phyloP scores from a whole-genome alignment of 108 stramenopile species.

The Mayamaea pseudoterrestris region DNA sequence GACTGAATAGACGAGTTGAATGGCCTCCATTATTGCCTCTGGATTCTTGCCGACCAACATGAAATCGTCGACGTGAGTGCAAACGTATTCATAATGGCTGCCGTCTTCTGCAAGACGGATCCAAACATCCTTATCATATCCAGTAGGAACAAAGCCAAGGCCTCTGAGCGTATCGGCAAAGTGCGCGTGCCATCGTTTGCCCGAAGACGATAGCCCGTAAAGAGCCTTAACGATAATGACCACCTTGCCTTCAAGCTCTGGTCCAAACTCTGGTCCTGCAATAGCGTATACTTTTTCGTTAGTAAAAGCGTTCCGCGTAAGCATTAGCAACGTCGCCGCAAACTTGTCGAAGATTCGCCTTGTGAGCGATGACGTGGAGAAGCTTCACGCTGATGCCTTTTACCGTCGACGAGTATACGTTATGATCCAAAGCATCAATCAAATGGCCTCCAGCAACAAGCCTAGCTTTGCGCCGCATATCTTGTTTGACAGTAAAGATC shows the following conservation, averaged over 20 bases:
- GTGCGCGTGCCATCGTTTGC: conserved; percentile 1
- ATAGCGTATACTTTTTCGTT: conserved; percentile 14
- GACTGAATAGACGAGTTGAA: not conserved
- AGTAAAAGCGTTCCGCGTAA: conserved; percentile 14
- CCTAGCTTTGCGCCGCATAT: conserved; percentile 14
- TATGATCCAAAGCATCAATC: conserved; percentile 5
- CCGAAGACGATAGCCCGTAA: conserved; percentile 13
- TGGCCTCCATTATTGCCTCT: not conserved
- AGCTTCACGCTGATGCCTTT: not conserved
- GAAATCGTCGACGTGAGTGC: conserved; percentile 9
- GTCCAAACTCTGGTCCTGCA: conserved; percentile 21
- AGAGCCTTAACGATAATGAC: conserved; percentile 10
- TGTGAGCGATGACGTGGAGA: not conserved
- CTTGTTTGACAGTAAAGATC: conserved; percentile 24
- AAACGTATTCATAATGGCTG: conserved; percentile 8
- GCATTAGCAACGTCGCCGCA: conserved; percentile 20
- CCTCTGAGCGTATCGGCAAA: conserved; percentile 6
- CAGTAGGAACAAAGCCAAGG: conserved; percentile 7
- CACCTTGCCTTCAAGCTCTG: not conserved
- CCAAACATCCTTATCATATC: conserved; percentile 16
- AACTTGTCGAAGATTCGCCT: conserved; percentile 2
- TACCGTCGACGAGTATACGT: conserved; percentile 12
- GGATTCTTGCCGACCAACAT: conserved; percentile 1
- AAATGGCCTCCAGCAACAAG: conserved; percentile 14
- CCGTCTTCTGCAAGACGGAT: conserved; percentile 1